phyloP scores from a whole-genome alignment of 345 rosid species.

The Citrus cavaleriei region DNA sequence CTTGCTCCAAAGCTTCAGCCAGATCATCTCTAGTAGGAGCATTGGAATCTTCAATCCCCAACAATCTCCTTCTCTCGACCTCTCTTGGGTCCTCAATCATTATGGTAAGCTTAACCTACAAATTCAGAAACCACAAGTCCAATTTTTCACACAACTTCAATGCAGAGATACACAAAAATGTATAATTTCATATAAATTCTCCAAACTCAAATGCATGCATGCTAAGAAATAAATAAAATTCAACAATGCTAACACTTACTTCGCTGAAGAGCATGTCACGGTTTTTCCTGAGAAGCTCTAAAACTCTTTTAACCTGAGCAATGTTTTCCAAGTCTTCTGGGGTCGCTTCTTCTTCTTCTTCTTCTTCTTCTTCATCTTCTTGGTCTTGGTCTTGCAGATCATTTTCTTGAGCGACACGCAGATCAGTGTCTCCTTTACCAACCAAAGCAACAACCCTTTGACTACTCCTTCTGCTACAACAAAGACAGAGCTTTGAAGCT shows the following conservation, averaged over 20 bases:
- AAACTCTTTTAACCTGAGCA: slow-evolving; percentile 42
- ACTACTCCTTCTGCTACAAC: not conserved
- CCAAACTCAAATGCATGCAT: no score
- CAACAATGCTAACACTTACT: slow-evolving; percentile 28
- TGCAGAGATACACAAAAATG: no score
- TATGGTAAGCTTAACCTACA: slow-evolving; percentile 72
- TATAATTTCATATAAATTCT: no score
- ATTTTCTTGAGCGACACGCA: slow-evolving; percentile 17
- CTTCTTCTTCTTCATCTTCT: slow-evolving; percentile 17
- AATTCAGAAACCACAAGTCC: not conserved
- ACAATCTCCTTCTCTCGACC: slow-evolving; percentile 73
- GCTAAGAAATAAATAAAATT: no score
- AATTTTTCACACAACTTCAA: no score
- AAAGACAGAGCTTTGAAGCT: not conserved
- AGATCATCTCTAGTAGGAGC: slow-evolving; percentile 82
- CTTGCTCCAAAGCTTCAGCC: slow-evolving; percentile 75
- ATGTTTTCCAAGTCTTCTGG: slow-evolving; percentile 39
- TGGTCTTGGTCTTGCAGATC: slow-evolving; percentile 14
- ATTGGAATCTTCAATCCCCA: slow-evolving; percentile 78
- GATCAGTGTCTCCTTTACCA: slow-evolving; percentile 35
- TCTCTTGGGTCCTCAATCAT: slow-evolving; percentile 95
- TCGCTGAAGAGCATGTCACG: slow-evolving; percentile 90
- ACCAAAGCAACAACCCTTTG: slow-evolving; percentile 14
- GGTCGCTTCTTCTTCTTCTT: slow-evolving; percentile 22
- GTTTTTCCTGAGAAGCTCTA: slow-evolving; percentile 82